Conservation (phyloP, 2,329 filamentous ascomycete species). For the Alternaria sp. region DNA sequence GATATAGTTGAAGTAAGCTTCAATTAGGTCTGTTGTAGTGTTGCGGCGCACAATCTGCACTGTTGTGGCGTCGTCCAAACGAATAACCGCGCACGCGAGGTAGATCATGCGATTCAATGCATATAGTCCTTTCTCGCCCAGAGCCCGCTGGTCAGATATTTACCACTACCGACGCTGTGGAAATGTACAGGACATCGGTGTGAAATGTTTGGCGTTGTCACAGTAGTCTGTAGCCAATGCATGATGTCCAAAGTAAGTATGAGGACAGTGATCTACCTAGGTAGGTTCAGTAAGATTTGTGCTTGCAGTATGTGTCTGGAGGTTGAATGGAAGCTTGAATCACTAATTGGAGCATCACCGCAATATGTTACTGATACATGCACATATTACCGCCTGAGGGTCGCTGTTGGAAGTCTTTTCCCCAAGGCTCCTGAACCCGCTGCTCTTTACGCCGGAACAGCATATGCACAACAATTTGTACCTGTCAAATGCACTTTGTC, state of each 20-base stretch:
- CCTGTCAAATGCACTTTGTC: too few relatives aligned
- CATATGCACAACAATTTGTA: too few relatives aligned
- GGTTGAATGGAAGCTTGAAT: too few relatives aligned
- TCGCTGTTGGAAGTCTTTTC: neutral
- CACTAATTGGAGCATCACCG: too few relatives aligned
- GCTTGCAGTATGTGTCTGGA: too few relatives aligned
- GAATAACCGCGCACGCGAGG: neutral
- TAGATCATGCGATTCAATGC: neutral
- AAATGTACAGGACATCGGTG: neutral
- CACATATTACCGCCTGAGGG: too few relatives aligned
- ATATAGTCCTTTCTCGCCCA: neutral
- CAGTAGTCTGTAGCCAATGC: neutral
- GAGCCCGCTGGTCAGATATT: neutral
- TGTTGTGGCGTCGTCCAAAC: neutral
- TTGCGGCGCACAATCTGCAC: neutral
- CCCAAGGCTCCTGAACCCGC: too few relatives aligned
- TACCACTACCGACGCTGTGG: neutral
- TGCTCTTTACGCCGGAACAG: too few relatives aligned
- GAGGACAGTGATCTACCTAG: neutral
- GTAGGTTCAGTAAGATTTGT: too few relatives aligned
- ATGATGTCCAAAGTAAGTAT: neutral
- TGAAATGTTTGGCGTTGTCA: neutral
- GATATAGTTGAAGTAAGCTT: constrained; percentile 1
- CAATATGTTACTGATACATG: too few relatives aligned
- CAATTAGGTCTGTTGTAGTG: neutral